These are phyloP conservation scores for Biscutella laevigata DNA, from an alignment of 441 rosid species.

Conservation along the genomic window DNA sequence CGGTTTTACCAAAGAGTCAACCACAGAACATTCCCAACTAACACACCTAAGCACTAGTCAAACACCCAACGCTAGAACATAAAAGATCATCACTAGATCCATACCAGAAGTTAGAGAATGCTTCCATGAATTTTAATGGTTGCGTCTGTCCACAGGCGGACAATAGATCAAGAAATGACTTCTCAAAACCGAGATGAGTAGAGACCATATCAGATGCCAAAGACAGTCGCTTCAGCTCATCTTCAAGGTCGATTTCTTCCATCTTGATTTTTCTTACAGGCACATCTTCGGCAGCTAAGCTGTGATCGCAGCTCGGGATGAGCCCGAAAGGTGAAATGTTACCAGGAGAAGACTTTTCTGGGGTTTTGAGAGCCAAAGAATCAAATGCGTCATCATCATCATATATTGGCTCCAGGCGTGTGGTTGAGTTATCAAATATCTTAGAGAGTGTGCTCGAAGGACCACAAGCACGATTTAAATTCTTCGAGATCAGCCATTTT, in stretches of 20 bases:
- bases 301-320: slow-evolving; percentile 21
- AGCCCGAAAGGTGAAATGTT: slow-evolving; percentile 30
- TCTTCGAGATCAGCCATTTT: slow-evolving; percentile 64
- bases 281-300: slow-evolving; percentile 21
- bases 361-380: slow-evolving; percentile 33
- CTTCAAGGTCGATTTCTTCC: slow-evolving; percentile 33
- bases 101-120: slow-evolving; percentile 71
- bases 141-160: slow-evolving; percentile 58
- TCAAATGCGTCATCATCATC: slow-evolving; percentile 23
- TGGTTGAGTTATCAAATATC: slow-evolving; percentile 50
- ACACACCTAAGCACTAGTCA: not conserved
- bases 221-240: slow-evolving; percentile 57
- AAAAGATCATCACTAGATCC: slow-evolving; percentile 15
- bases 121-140: slow-evolving; percentile 56
- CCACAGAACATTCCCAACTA: not conserved
- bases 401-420: slow-evolving; percentile 26
- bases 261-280: slow-evolving; percentile 19
- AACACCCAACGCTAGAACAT: slow-evolving; percentile 7
- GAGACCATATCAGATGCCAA: slow-evolving; percentile 40
- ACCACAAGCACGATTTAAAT: slow-evolving; percentile 40
- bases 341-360: slow-evolving; percentile 29
- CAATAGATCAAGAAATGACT: slow-evolving; percentile 52
- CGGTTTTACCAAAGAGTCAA: not conserved
- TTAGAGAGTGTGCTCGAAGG: slow-evolving; percentile 74
- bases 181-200: slow-evolving; percentile 28